Evolutionary conservation across 2,329 filamentous ascomycete species (phyloP).

Genomic region (Phaeosphaeria sp.): DNA sequence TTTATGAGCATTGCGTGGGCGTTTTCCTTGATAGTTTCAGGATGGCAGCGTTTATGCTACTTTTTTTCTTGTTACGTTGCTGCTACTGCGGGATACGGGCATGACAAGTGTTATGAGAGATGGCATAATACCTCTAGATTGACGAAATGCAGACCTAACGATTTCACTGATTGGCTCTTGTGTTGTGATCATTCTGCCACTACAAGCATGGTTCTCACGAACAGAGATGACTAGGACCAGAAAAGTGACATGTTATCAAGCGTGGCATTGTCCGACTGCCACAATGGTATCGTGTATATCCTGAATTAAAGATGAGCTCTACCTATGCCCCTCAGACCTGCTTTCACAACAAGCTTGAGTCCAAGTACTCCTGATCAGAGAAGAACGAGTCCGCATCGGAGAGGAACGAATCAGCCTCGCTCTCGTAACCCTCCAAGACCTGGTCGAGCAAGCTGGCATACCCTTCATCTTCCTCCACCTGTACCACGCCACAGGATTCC

Average conservation of each 20-base stretch:
- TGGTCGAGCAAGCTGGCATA: slow-evolving; percentile 2
- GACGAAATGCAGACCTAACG: neutral
- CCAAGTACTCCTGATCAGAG: neutral
- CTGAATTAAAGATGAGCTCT: neutral
- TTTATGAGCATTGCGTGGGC: slow-evolving; percentile 15
- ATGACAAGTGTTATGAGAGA: neutral
- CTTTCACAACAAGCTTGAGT: neutral
- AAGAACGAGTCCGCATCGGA: slow-evolving; percentile 8
- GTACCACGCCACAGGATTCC: neutral
- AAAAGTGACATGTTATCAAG: neutral
- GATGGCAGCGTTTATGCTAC: neutral
- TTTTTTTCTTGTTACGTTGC: neutral
- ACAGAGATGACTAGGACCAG: too few relatives aligned
- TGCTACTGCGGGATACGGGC: neutral
- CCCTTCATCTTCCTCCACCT: slow-evolving; percentile 6
- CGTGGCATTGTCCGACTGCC: neutral
- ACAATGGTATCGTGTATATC: neutral
- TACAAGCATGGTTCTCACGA: too few relatives aligned
- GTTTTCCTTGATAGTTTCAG: too few relatives aligned
- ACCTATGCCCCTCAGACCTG: neutral
- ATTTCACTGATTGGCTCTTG: too few relatives aligned
- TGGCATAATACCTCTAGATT: slow-evolving; percentile 5
- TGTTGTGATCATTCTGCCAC: too few relatives aligned
- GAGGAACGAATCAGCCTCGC: neutral
- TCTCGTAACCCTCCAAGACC: slow-evolving; percentile 7